phyloP scores from a whole-genome alignment of 116 monocot species.

The Phalaenopsis hybrid region DNA sequence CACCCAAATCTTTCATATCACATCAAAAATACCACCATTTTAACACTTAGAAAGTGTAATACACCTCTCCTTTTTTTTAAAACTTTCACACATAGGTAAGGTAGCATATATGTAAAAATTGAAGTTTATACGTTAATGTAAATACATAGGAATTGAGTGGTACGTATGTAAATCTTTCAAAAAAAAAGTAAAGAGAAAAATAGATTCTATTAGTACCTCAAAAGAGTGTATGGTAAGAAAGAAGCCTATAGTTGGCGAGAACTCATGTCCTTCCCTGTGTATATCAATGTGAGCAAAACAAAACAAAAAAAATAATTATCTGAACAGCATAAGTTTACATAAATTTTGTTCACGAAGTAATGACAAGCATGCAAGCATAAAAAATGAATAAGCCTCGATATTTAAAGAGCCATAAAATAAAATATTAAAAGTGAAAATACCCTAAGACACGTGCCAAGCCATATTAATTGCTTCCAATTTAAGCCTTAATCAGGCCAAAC shows the following conservation, averaged over 20 bases:
- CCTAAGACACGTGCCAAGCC: no score
- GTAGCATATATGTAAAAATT: no score
- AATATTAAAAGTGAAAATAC: not conserved
- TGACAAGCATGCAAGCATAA: not conserved
- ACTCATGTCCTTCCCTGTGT: conserved; percentile 71
- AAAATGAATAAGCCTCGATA: not conserved
- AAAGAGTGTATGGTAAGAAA: conserved; percentile 51
- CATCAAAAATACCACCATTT: not conserved
- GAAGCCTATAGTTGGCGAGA: conserved; percentile 71
- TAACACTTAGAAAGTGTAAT: no score
- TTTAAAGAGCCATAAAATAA: not conserved
- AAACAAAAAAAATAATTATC: not conserved
- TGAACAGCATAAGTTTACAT: not conserved
- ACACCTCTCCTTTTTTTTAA: no score
- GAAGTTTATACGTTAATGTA: no score
- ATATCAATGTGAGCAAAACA: not conserved
- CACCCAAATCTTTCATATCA: not conserved
- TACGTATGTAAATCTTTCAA: no score
- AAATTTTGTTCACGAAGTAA: not conserved
- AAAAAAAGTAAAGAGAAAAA: not conserved
- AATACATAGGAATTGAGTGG: no score
- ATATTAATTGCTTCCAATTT: no score
- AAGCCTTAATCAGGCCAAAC: no score
- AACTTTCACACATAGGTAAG: no score
- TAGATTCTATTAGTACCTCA: conserved; percentile 45